phyloP scores from a whole-genome alignment of 192 early-diverging fungal species.

The Podila verticillata region DNA sequence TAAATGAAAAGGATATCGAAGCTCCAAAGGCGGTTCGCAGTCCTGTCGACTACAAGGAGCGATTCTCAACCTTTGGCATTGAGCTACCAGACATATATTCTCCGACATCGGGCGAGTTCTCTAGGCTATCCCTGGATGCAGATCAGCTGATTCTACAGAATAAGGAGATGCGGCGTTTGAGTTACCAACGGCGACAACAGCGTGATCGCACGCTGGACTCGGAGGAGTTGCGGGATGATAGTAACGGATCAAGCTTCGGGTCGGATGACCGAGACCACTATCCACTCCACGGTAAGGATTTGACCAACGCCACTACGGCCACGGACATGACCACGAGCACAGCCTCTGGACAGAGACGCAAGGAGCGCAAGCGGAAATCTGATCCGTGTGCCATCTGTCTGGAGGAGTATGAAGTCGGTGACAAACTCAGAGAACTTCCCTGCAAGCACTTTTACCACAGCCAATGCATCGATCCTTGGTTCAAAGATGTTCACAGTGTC shows the following conservation, averaged over 20 bases:
- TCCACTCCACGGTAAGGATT: background rate
- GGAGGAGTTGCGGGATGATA: slow-evolving; percentile 13
- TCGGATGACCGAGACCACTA: background rate
- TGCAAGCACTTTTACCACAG: slow-evolving; percentile 67
- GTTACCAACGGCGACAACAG: background rate
- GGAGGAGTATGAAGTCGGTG: slow-evolving; percentile 64
- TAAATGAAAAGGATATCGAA: background rate
- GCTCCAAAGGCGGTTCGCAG: background rate
- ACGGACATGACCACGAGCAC: background rate
- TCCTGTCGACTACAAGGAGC: slow-evolving; percentile 9
- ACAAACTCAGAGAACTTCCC: slow-evolving; percentile 57
- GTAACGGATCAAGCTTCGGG: background rate
- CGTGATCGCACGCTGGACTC: background rate
- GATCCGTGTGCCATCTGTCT: slow-evolving; percentile 65
- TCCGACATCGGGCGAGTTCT: slow-evolving; percentile 34
- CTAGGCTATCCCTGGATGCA: slow-evolving; percentile 33
- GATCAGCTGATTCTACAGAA: slow-evolving; percentile 7
- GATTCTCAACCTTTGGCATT: slow-evolving; percentile 33
- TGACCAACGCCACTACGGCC: background rate
- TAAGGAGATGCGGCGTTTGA: background rate
- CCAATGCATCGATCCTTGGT: slow-evolving; percentile 65
- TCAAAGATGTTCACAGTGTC: slow-evolving; percentile 56
- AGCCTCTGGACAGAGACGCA: background rate
- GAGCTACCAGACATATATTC: slow-evolving; percentile 35
- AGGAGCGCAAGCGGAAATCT: slow-evolving; percentile 11